Conservation (phyloP, 1,139 yeast genomes). For the Candida gigantensis region DNA sequence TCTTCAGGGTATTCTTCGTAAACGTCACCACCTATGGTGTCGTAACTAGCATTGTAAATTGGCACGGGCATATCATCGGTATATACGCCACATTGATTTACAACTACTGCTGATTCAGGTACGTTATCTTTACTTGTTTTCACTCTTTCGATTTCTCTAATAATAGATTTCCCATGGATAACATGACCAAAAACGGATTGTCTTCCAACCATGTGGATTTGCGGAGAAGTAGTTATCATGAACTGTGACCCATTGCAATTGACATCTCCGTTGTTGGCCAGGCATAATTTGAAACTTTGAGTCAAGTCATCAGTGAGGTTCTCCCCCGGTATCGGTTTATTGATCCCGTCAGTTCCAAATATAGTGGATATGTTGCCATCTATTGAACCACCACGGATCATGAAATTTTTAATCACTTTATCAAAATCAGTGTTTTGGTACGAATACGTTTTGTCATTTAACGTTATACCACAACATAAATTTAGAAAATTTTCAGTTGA, state of each 20-base stretch:
- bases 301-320: conserved; percentile 49
- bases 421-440: conserved; percentile 58
- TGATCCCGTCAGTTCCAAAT: conserved; percentile 17
- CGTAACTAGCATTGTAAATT: conserved; percentile 60
- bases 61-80: conserved; percentile 52
- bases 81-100: conserved; percentile 71
- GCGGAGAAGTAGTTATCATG: conserved; percentile 70
- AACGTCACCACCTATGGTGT: conserved; percentile 62
- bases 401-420: conserved; percentile 71
- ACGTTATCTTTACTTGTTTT: conserved; percentile 43
- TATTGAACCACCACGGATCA: conserved; percentile 77
- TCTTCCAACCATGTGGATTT: conserved; percentile 72
- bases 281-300: conserved; percentile 56
- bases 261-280: conserved; percentile 65
- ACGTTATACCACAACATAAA: conserved; percentile 38
- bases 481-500: conserved; percentile 54
- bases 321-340: conserved; percentile 59
- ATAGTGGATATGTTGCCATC: conserved; percentile 54
- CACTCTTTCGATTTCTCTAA: conserved; percentile 62
- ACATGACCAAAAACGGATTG: conserved; percentile 78
- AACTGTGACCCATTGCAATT: conserved; percentile 74
- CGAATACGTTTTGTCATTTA: conserved; percentile 23
- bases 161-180: conserved; percentile 65
- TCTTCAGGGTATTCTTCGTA: conserved; percentile 79
- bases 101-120: conserved; percentile 49